Evolutionary conservation across 495 filamentous ascomycete species (phyloP), one percentile per base, ranked within the genome.

Genomic region (Lasiosphaeria ovina): DNA sequence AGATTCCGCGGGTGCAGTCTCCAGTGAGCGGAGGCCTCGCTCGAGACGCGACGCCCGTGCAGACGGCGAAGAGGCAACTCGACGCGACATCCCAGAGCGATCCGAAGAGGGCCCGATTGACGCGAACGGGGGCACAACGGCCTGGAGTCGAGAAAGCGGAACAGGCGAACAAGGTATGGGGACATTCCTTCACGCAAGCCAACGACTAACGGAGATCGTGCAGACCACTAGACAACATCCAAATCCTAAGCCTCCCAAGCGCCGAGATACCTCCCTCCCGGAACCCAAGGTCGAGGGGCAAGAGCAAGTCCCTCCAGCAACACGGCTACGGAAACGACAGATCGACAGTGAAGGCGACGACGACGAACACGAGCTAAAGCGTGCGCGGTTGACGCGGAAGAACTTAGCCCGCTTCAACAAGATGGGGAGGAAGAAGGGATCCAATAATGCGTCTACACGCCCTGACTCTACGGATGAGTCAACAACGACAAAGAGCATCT

Each of bases 161-260:
- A 17, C 64, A 65, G 50, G 57, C 53, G 34, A 50, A 38, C 57
- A 55, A 66, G 60, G 63, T 66, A 64, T 60, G 55, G 55, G 4
- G 10, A 60, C 50, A 44, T 64, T 57, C 51, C 33, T 50, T 54
- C 36, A 62, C 36, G 49, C 36, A 60, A 47, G 48, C 42, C 45
- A 53, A 38, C 34, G 32, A 54, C 52, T 50, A 63, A 58, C 35
- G 50, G 49, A 36, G 42, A 16, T 59, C 40, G 51, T 60, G 61
- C 51, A 65, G 62, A 60, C 51, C 6, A 44, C 48, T 65, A n/a
- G 11, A 62, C 62, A 52, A 49, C 62, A 60, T 57, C 64, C 64
- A 59, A 54, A 59, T 45, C 61, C 64, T 69, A 54, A 59, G 52
- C 61, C 64, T 69, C 54, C 57, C 36, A 65, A 67, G 58, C 54